These are phyloP conservation scores for Luffa acutangula DNA, from an alignment of 306 rosid genomes.

Conservation along the genomic window DNA sequence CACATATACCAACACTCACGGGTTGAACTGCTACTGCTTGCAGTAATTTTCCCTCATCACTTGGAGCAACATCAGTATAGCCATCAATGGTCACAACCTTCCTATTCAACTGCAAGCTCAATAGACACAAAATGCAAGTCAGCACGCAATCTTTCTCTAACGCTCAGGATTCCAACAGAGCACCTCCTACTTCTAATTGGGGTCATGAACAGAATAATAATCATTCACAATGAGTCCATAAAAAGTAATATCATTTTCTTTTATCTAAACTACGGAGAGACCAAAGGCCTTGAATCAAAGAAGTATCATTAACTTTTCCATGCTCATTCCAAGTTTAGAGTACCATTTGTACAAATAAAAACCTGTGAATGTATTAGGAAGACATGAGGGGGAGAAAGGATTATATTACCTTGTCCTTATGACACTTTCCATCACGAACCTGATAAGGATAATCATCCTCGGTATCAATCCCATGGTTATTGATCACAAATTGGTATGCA, in stretches of 20 bases:
- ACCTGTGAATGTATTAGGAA: not conserved
- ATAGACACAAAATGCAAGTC: not conserved
- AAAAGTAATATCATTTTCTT: not conserved
- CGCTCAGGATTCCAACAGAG: not conserved
- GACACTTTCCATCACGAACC: conserved; percentile 35
- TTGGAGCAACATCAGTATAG: conserved; percentile 45
- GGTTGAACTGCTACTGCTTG: conserved; percentile 81
- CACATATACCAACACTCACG: conserved; percentile 84
- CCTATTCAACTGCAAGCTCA: conserved; percentile 44
- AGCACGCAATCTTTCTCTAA: not conserved
- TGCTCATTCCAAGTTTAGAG: not conserved
- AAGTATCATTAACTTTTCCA: not conserved
- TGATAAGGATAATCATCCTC: conserved; percentile 70
- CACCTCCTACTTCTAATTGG: not conserved
- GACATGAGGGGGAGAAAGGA: not conserved
- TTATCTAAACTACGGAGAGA: too few relatives aligned
- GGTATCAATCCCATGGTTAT: conserved; percentile 70
- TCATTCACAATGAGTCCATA: not conserved
- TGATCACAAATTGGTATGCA: conserved; percentile 64
- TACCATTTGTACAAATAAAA: not conserved
- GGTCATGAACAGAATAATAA: not conserved
- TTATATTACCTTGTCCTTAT: conserved; percentile 43
- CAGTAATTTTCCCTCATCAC: conserved; percentile 47
- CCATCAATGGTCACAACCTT: conserved; percentile 72
- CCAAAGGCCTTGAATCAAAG: too few relatives aligned